These are phyloP conservation scores for Colletotrichum trifolii DNA, from an alignment of 2,329 filamentous ascomycete genomes.

Conservation along the genomic window DNA sequence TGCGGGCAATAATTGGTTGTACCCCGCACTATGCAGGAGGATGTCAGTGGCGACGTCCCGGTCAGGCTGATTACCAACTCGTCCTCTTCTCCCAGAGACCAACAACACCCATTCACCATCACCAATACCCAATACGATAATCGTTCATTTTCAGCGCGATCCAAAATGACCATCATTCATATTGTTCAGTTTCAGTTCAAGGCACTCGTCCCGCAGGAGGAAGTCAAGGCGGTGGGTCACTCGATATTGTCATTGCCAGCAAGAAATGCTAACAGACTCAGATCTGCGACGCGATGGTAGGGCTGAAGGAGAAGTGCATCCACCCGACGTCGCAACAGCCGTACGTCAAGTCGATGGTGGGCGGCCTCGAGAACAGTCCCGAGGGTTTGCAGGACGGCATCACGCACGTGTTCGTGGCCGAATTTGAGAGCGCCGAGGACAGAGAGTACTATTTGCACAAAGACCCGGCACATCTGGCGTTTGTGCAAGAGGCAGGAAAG, in stretches of 20 bases:
- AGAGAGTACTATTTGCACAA: constrained; percentile 74
- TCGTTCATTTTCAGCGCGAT: too few species aligned
- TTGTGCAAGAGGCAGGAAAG: constrained; percentile 61
- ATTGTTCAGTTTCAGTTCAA: constrained; percentile 77
- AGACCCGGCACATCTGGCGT: constrained; percentile 72
- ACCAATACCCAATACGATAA: neutral
- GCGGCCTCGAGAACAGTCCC: constrained; percentile 70
- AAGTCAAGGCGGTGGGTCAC: constrained; percentile 65
- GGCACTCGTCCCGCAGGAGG: constrained; percentile 55
- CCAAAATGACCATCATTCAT: constrained; percentile 71
- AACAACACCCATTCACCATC: neutral
- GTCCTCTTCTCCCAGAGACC: too few species aligned
- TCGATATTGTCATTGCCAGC: neutral
- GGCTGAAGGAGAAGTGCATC: constrained; percentile 68
- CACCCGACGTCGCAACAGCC: constrained; percentile 68
- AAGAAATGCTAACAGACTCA: constrained; percentile 33
- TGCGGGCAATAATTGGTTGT: constrained; percentile 9
- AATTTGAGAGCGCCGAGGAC: constrained; percentile 73
- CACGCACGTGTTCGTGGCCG: constrained; percentile 76
- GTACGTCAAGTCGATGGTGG: constrained; percentile 69
- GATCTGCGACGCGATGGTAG: constrained; percentile 52
- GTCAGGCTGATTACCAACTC: too few species aligned
- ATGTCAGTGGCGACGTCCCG: constrained; percentile 3
- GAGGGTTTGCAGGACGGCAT: constrained; percentile 71
- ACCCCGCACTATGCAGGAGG: constrained; percentile 6